Conservation (phyloP, 2,329 filamentous ascomycete species). For the Coniella vitis region DNA sequence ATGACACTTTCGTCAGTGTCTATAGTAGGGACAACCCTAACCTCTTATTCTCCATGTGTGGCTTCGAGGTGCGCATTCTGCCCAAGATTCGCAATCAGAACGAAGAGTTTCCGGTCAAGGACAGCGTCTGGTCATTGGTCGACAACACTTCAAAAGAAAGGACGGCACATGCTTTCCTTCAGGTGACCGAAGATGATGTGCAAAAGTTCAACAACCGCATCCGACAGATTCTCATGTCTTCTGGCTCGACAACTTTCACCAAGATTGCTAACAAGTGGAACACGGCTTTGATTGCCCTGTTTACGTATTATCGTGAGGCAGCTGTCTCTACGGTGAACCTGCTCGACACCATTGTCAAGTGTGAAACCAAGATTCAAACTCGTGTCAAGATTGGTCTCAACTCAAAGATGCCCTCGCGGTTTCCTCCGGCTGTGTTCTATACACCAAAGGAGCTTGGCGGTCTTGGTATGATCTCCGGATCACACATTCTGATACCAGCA, state of each 20-base stretch:
- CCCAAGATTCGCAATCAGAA: constrained; percentile 93
- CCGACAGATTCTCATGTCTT: constrained; percentile 97
- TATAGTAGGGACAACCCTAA: constrained; percentile 99
- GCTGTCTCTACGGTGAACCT: constrained; percentile 92
- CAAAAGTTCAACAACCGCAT: constrained; percentile 99
- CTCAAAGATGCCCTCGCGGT: constrained; percentile 98
- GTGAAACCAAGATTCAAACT: constrained; percentile 98
- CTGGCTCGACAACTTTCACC: constrained; percentile 97
- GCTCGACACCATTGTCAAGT: constrained; percentile 97
- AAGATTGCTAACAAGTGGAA: constrained; percentile 99
- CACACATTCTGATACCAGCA: constrained; percentile 92
- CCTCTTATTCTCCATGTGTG: constrained; percentile 92
- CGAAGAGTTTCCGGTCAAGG: constrained; percentile 94
- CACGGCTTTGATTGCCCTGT: constrained; percentile 90
- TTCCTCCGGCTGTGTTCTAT: constrained; percentile 97
- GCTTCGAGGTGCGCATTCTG: constrained; percentile 93
- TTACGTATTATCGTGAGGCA: constrained; percentile 97
- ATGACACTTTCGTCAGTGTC: constrained; percentile 95
- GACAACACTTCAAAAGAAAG: constrained; percentile 96
- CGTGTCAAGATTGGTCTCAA: constrained; percentile 97
- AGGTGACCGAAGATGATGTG: constrained; percentile 96
- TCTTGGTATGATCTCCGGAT: constrained; percentile 97
- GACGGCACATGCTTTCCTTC: constrained; percentile 93
- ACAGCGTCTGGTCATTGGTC: constrained; percentile 96
- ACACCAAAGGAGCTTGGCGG: constrained; percentile 97